phyloP scores from a whole-genome alignment of 2,329 filamentous ascomycete genomes.

The Fusarium sp. region DNA sequence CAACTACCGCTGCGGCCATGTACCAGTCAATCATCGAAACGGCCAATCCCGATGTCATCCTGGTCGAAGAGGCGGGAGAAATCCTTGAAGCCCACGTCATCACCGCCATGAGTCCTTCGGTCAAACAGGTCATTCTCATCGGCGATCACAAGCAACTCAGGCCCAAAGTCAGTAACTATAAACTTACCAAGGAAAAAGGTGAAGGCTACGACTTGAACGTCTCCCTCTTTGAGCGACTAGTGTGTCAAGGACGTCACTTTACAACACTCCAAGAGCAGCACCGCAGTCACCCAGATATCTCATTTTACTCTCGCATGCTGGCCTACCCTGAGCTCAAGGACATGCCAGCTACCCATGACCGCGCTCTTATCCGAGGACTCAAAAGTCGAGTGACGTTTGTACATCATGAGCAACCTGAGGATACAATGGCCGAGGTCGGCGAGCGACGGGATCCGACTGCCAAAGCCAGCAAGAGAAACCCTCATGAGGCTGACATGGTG shows the following conservation, averaged over 20 bases:
- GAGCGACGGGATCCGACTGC: slow-evolving; percentile 67
- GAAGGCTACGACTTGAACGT: slow-evolving; percentile 77
- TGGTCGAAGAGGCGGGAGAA: slow-evolving; percentile 83
- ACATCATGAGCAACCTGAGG: slow-evolving; percentile 73
- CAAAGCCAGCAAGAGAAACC: slow-evolving; percentile 72
- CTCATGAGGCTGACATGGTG: slow-evolving; percentile 77
- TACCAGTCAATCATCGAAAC: slow-evolving; percentile 68
- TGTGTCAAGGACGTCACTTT: slow-evolving; percentile 69
- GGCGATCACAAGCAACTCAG: slow-evolving; percentile 83
- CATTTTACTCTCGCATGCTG: slow-evolving; percentile 68
- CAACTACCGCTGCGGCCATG: slow-evolving; percentile 79
- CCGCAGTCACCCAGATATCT: slow-evolving; percentile 79
- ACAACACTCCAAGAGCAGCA: slow-evolving; percentile 74
- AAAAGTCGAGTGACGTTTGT: slow-evolving; percentile 75
- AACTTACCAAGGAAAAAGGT: slow-evolving; percentile 74
- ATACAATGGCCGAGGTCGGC: slow-evolving; percentile 56
- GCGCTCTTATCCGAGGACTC: slow-evolving; percentile 69
- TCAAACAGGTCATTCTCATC: slow-evolving; percentile 78
- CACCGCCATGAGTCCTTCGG: slow-evolving; percentile 68
- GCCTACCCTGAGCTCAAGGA: slow-evolving; percentile 77
- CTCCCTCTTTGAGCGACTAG: slow-evolving; percentile 79
- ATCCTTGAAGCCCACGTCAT: slow-evolving; percentile 78
- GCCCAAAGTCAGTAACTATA: slow-evolving; percentile 76
- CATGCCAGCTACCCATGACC: slow-evolving; percentile 62
- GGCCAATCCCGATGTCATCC: slow-evolving; percentile 70